phyloP scores from a whole-genome alignment of 257 asterid species.

The Plantago elongata region DNA sequence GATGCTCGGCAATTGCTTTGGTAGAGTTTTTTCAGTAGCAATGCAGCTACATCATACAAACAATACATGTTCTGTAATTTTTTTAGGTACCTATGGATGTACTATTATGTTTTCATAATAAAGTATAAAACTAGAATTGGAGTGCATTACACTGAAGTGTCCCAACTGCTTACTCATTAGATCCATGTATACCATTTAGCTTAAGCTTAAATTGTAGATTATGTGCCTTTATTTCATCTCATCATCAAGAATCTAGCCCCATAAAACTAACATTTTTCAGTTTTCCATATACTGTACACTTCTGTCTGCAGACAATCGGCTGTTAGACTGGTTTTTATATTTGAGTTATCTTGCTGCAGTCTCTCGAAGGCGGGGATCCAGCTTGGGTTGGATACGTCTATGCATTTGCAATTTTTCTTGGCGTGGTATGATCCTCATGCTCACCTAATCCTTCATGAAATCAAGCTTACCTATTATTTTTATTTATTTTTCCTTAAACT shows the following conservation, averaged over 20 bases:
- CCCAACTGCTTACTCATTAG: neutral
- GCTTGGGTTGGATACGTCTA: slow-evolving; percentile 79
- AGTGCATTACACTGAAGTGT: neutral
- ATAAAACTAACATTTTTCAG: neutral
- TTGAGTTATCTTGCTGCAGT: slow-evolving; percentile 48
- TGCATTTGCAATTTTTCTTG: slow-evolving; percentile 71
- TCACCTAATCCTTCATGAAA: neutral
- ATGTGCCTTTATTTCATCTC: neutral
- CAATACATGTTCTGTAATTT: neutral
- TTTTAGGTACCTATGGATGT: neutral
- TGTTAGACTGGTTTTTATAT: slow-evolving; percentile 18
- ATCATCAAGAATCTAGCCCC: neutral
- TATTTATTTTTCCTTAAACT: neutral
- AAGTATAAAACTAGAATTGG: neutral
- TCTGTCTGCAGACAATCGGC: slow-evolving; percentile 8
- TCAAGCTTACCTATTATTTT: too few relatives aligned
- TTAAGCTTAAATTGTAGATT: neutral
- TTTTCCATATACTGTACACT: neutral
- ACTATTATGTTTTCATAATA: neutral
- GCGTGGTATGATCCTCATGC: slow-evolving; percentile 58
- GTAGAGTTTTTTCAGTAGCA: neutral
- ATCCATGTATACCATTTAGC: neutral
- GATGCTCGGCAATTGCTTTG: slow-evolving; percentile 10
- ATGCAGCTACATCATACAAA: slow-evolving; percentile 1
- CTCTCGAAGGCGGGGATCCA: slow-evolving; percentile 73